A percentile compares a stretch with the other conserved stretches of the same genome.
Conservation (phyloP, 2,329 filamentous ascomycete species). For the Colletotrichum acutatum region DNA sequence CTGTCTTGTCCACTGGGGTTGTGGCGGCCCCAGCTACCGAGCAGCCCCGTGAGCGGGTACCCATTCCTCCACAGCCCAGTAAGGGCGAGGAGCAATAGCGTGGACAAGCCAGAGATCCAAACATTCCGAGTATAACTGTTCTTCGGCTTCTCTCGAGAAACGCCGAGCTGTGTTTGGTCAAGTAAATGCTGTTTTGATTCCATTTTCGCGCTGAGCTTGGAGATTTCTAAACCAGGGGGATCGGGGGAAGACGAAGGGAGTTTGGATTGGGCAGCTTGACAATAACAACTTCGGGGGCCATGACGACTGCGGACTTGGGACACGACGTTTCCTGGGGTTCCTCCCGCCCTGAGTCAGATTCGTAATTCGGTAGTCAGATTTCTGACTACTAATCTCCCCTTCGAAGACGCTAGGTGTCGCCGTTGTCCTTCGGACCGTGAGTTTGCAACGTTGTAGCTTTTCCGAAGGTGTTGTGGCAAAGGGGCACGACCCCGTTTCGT, state of each 20-base stretch:
- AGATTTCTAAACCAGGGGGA: no score
- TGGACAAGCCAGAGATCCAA: not conserved
- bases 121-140: not conserved
- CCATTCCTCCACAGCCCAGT: not conserved
- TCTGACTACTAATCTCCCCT: not conserved
- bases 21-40: conserved; percentile 3
- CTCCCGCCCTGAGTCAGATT: not conserved
- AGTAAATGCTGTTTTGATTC: conserved; percentile 9
- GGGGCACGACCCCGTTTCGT: conserved; percentile 4
- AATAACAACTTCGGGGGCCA: not conserved
- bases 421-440: not conserved
- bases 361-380: not conserved
- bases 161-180: not conserved
- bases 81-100: conserved; percentile 1
- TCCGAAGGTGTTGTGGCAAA: not conserved
- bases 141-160: not conserved
- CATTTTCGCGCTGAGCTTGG: not conserved
- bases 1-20: not conserved
- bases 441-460: conserved; percentile 10
- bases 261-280: not conserved
- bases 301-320: no score
- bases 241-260: not conserved
- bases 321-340: not conserved
- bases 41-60: not conserved
- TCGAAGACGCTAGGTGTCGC: not conserved